phyloP scores from a whole-genome alignment of 2,329 filamentous ascomycete species.

The Pseudogymnoascus sp. region DNA sequence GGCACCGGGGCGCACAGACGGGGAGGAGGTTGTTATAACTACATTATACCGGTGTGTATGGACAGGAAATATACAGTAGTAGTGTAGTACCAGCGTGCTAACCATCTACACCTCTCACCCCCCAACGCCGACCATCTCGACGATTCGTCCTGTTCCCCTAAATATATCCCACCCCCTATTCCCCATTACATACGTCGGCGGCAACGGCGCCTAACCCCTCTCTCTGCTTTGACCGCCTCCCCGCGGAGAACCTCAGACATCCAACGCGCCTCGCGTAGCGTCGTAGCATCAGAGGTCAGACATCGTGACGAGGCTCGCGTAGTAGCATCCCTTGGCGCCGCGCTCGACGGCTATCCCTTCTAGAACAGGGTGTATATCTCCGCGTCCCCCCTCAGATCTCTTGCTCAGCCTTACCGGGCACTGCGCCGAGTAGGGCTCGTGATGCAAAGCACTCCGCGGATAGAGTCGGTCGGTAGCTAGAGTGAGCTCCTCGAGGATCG shows the following conservation, averaged over 20 bases:
- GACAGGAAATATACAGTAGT: background rate
- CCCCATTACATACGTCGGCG: too few species aligned
- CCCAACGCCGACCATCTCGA: background rate
- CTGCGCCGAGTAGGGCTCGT: background rate
- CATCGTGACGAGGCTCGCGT: background rate
- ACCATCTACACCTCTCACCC: background rate
- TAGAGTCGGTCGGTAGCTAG: background rate
- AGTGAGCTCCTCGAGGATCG: background rate
- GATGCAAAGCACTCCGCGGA: background rate
- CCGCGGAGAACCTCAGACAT: background rate
- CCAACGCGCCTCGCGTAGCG: background rate
- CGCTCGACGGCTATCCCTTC: background rate
- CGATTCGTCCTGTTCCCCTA: background rate
- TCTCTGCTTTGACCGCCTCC: background rate
- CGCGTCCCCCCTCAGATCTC: background rate
- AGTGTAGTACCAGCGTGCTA: background rate
- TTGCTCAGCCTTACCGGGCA: background rate
- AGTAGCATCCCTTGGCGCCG: background rate
- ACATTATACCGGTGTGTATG: background rate
- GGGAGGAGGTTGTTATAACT: background rate
- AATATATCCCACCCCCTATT: background rate
- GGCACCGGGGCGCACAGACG: background rate
- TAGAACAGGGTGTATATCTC: background rate
- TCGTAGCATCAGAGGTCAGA: background rate
- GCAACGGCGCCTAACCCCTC: background rate